Evolutionary conservation across 2,329 filamentous ascomycete species (phyloP), one percentile per base, ranked within the genome.

Genomic region (Diplodia corticola): DNA sequence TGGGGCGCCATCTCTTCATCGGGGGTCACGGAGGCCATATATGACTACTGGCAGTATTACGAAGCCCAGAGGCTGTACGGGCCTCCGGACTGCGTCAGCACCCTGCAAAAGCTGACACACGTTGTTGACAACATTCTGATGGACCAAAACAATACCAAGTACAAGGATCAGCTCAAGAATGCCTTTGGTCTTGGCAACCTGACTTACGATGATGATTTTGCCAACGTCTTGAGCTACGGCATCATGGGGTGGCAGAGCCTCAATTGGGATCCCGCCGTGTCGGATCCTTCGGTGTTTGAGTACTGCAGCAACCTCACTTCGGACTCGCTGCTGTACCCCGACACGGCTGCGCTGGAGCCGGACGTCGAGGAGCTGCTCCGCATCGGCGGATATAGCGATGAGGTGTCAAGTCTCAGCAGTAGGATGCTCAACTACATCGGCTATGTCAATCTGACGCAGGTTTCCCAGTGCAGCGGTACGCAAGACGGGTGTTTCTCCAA

Each of bases 1-100:
- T 94, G 86, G 84, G 92, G 86, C 63, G 86, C 89, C 4, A 94
- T 96, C 59, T 89, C 90, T 0, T 93, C 90, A 0, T 94, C 91
- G 0, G 92, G 90, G 0, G 91, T 95, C 0, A 91, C 90, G 0
- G 85, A 86, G 67, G 91, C 91, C 3, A 90, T 95, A 65, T 88
- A 87, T 69, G 91, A 95, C 71, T 94, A 89, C 77, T 94, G 91
- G 71, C 77, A 84, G 69, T 89, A 88, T 72, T 88, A 82, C 71
- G 85, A 87, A 72, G 84, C 87, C 0, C 81, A 88, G 65, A 80
- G 85, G 13, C 74, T 83, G 20, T 85, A 84, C 66, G 87, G 79
- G 2, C 85, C 87, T 12, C 79, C 82, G 0, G 84, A 86, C 35
- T 95, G 92, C 73, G 84, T 93, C 40, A 78, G 81, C 1, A 83